Conservation (phyloP, 2,329 filamentous ascomycete species). For the Aspergillus persii region DNA sequence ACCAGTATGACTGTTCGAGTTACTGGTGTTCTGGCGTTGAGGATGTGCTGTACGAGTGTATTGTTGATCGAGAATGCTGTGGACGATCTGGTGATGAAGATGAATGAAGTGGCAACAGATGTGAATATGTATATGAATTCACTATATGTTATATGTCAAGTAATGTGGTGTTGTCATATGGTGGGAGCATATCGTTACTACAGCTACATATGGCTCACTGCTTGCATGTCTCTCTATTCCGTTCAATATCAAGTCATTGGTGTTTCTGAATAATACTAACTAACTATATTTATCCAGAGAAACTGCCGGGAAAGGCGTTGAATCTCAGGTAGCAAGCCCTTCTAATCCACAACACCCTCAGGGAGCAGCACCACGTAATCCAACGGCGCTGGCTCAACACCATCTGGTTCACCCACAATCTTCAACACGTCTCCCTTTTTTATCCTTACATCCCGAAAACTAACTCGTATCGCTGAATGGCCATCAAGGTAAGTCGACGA, state of each 20-base stretch:
- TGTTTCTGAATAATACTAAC: too few species aligned
- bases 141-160: neutral
- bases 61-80: neutral
- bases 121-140: neutral
- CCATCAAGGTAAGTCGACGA: constrained; percentile 61
- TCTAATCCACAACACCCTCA: constrained; percentile 54
- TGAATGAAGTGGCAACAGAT: neutral
- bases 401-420: constrained; percentile 58
- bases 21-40: neutral
- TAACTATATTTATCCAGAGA: too few species aligned
- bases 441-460: constrained; percentile 53
- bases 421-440: constrained; percentile 53
- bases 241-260: too few species aligned
- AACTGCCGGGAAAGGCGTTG: neutral
- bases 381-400: constrained; percentile 62
- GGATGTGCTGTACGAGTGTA: neutral
- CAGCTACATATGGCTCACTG: too few species aligned
- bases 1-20: neutral
- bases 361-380: constrained; percentile 67
- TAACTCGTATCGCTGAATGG: constrained; percentile 63
- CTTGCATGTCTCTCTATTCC: too few species aligned
- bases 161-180: too few species aligned
- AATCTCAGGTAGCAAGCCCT: neutral
- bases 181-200: too few species aligned
- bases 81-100: neutral